Evolutionary conservation across 495 filamentous ascomycete genomes (phyloP).

Genomic region (Podospora tetraspora): DNA sequence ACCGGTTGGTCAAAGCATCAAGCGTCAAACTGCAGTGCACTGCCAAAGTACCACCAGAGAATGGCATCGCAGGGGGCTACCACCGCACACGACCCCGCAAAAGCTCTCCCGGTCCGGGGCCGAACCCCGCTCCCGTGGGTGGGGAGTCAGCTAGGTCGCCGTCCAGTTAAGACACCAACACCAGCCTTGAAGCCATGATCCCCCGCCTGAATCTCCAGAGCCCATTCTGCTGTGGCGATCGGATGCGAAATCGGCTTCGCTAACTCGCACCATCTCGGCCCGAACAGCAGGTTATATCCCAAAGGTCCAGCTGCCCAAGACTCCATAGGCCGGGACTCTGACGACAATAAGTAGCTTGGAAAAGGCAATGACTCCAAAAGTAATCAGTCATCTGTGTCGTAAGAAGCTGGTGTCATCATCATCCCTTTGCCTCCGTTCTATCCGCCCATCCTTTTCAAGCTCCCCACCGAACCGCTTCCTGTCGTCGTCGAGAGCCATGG

Average conservation of each 20-base stretch:
- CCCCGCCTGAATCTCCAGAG: background rate
- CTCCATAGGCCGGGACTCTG: background rate
- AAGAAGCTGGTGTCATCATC: background rate
- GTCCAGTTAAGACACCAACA: background rate
- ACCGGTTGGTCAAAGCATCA: background rate
- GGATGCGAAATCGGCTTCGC: background rate
- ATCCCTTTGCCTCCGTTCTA: background rate
- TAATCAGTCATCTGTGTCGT: background rate
- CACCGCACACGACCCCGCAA: background rate
- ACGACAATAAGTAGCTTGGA: background rate
- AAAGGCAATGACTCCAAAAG: background rate
- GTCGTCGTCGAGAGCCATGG: slow-evolving; percentile 7
- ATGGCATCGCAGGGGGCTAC: background rate
- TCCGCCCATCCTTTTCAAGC: background rate
- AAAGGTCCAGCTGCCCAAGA: background rate
- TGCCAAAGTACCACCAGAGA: background rate
- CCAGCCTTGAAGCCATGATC: background rate
- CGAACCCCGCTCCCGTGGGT: background rate
- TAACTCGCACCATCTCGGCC: background rate
- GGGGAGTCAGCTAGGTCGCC: background rate
- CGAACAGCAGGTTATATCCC: background rate
- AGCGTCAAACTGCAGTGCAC: background rate
- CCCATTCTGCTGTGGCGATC: background rate
- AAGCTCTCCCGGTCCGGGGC: background rate
- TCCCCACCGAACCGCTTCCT: slow-evolving; percentile 1